These are phyloP conservation scores for Hanseniaspora nectarophila DNA, from an alignment of 805 yeast genomes.

Conservation along the genomic window DNA sequence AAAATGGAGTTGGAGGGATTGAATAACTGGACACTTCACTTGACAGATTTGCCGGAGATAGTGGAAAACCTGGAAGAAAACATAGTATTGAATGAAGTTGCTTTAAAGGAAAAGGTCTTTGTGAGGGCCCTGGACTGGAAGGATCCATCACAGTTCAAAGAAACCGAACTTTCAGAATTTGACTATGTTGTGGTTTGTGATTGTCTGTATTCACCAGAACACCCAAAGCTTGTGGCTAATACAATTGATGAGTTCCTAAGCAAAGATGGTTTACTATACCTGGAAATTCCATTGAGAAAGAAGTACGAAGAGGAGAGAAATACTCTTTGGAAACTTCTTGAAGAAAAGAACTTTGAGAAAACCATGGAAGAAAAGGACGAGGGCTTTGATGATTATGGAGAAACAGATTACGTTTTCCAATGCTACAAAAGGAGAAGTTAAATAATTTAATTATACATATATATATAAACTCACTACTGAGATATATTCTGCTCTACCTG, in stretches of 20 bases:
- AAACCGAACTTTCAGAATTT: slow-evolving; percentile 30
- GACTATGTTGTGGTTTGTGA: slow-evolving; percentile 66
- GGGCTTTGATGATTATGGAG: slow-evolving; percentile 83
- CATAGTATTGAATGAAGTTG: slow-evolving; percentile 28
- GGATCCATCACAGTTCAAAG: slow-evolving; percentile 36
- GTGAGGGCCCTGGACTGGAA: slow-evolving; percentile 70
- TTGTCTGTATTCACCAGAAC: slow-evolving; percentile 74
- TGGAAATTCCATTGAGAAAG: slow-evolving; percentile 67
- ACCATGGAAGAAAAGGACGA: slow-evolving; percentile 35
- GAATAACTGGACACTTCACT: slow-evolving; percentile 31
- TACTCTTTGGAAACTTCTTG: slow-evolving; percentile 45
- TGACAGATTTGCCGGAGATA: slow-evolving; percentile 76
- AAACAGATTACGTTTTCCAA: slow-evolving; percentile 35
- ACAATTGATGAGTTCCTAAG: slow-evolving; percentile 44
- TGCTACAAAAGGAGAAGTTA: neutral
- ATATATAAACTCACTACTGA: neutral
- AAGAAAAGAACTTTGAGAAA: slow-evolving; percentile 25
- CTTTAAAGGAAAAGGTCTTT: slow-evolving; percentile 18
- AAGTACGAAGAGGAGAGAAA: slow-evolving; percentile 56
- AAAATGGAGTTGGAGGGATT: slow-evolving; percentile 13
- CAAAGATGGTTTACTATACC: slow-evolving; percentile 34
- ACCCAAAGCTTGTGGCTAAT: slow-evolving; percentile 59
- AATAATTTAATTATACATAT: no score
- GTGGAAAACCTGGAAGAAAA: slow-evolving; percentile 55
- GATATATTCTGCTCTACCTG: neutral